These are phyloP conservation scores for Debaryomyces udenii DNA, from an alignment of 1,139 yeast genomes.

Conservation along the genomic window DNA sequence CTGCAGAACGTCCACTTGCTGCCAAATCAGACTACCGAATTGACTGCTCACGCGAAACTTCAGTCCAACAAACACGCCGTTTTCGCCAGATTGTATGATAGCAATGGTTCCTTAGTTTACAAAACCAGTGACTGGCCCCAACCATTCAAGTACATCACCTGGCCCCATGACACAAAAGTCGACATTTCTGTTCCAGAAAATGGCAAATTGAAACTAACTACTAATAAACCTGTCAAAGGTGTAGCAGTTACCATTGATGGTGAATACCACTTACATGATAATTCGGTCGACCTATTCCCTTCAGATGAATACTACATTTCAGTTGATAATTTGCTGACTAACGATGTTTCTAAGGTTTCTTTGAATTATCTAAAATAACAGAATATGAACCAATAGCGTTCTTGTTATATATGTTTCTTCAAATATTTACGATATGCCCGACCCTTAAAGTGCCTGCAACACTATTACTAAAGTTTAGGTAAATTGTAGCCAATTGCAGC, in stretches of 20 bases:
- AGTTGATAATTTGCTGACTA: background rate
- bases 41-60: conserved; percentile 19
- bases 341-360: conserved; percentile 1
- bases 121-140: conserved; percentile 56
- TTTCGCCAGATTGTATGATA: conserved; percentile 5
- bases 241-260: conserved; percentile 29
- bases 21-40: conserved; percentile 40
- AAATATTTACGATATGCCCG: no score
- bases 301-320: conserved; percentile 21
- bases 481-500: conserved; percentile 8
- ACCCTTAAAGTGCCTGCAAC: background rate
- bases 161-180: conserved; percentile 24
- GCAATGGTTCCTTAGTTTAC: conserved; percentile 25
- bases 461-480: background rate
- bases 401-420: background rate
- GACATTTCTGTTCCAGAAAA: conserved; percentile 17
- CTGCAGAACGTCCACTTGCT: conserved; percentile 23
- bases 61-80: conserved; percentile 13
- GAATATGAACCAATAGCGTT: background rate
- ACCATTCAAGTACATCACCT: conserved; percentile 47
- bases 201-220: conserved; percentile 21
- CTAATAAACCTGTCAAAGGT: conserved; percentile 46
- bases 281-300: conserved; percentile 50
- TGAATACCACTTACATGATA: conserved; percentile 34
- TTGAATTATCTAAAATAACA: background rate